Conservation (phyloP, 73 alveolate genomes). For the Paramecium primaurelia region DNA sequence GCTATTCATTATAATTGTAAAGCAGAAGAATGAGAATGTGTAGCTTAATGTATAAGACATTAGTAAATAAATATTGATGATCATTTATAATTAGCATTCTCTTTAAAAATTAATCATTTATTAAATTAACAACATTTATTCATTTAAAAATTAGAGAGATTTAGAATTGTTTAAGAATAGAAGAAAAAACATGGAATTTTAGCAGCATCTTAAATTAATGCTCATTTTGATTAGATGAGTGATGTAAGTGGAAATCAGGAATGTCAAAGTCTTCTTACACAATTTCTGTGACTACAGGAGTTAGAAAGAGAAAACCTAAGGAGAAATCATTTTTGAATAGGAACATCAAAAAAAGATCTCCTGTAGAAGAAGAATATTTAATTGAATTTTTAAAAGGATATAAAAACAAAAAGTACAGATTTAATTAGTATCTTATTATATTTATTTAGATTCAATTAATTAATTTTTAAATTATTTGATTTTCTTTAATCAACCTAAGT, state of each 20-base stretch:
- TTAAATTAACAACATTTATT: background rate
- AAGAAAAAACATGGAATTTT: background rate
- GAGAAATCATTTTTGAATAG: constrained; percentile 48
- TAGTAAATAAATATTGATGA: background rate
- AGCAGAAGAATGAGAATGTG: constrained; percentile 37
- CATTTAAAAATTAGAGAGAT: background rate
- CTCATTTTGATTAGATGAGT: constrained; percentile 23
- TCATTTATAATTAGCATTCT: background rate
- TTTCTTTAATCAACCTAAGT: constrained; percentile 16
- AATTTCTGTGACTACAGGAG: constrained; percentile 59
- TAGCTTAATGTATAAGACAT: constrained; percentile 34
- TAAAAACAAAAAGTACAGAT: background rate
- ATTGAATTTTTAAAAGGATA: constrained; percentile 41
- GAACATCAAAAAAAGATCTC: constrained; percentile 58
- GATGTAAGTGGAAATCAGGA: constrained; percentile 43
- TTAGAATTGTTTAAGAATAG: background rate
- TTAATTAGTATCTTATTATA: background rate
- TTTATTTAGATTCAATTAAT: background rate
- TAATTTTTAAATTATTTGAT: constrained; percentile 52
- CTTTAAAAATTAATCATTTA: background rate
- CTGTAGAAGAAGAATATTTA: constrained; percentile 56
- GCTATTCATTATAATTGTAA: constrained; percentile 54
- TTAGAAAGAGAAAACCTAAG: constrained; percentile 45
- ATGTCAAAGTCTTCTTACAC: constrained; percentile 17
- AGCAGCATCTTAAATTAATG: constrained; percentile 4